Evolutionary conservation across 2,329 filamentous ascomycete species (phyloP).

Genomic region (Alternaria atra): DNA sequence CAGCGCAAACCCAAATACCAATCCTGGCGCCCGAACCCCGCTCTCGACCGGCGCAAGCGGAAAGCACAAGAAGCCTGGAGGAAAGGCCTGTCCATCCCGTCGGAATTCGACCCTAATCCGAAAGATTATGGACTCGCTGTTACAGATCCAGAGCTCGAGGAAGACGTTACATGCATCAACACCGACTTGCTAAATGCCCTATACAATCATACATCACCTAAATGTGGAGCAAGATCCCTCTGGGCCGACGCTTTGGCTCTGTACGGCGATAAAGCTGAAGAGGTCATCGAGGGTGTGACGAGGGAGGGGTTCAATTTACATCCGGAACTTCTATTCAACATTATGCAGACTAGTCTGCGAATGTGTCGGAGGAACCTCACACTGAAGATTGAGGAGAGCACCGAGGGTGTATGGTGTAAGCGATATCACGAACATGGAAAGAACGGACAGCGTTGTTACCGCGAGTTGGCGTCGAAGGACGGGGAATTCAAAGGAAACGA

Average conservation of each 20-base stretch:
- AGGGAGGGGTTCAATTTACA: constrained; percentile 12
- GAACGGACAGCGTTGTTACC: constrained; percentile 35
- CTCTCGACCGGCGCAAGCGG: constrained; percentile 7
- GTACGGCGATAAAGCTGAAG: constrained; percentile 26
- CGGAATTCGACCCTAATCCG: constrained; percentile 16
- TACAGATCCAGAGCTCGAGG: constrained; percentile 19
- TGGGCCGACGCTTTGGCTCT: constrained; percentile 47
- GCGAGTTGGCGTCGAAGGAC: constrained; percentile 17
- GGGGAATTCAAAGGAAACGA: neutral
- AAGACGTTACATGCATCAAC: constrained; percentile 25
- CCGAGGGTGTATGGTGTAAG: constrained; percentile 40
- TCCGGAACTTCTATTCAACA: constrained; percentile 30
- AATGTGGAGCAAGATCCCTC: constrained; percentile 38
- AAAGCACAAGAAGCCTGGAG: neutral
- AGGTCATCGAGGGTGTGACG: constrained; percentile 2
- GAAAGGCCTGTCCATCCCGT: neutral
- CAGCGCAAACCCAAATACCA: neutral
- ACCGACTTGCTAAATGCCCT: constrained; percentile 25
- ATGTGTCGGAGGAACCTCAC: constrained; percentile 35
- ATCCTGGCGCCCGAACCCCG: constrained; percentile 30
- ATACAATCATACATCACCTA: constrained; percentile 29
- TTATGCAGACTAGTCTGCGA: constrained; percentile 39
- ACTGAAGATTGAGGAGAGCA: constrained; percentile 43
- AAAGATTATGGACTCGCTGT: constrained; percentile 18
- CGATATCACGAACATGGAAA: constrained; percentile 44